Conservation (phyloP, 345 rosid species). For the Gossypium thurberi region DNA sequence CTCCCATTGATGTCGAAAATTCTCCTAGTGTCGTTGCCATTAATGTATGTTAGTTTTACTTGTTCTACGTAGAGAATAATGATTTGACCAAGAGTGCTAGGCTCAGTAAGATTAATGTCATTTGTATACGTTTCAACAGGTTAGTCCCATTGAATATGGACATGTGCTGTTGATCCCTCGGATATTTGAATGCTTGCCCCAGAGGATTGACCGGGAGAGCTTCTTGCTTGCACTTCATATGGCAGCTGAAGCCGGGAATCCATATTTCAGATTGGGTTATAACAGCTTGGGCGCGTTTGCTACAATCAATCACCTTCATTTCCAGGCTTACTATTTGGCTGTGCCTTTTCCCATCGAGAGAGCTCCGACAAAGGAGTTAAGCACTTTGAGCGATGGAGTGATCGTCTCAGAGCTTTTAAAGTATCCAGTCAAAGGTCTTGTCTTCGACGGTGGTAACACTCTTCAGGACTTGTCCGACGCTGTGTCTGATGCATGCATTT, state of each 20-base stretch:
- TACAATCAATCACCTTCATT: constrained; percentile 96
- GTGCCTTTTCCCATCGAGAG: constrained; percentile 82
- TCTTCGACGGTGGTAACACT: constrained; percentile 72
- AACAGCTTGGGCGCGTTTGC: constrained; percentile 98
- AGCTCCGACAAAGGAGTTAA: constrained; percentile 52
- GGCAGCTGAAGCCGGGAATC: constrained; percentile 80
- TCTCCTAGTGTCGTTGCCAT: constrained; percentile 90
- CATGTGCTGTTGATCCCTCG: constrained; percentile 89
- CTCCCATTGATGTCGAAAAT: constrained; percentile 55
- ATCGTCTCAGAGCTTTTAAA: constrained; percentile 57
- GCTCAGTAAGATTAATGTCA: neutral
- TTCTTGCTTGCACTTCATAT: constrained; percentile 75
- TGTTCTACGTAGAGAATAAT: neutral
- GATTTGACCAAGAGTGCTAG: neutral
- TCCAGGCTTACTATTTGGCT: constrained; percentile 91
- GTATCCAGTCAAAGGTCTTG: constrained; percentile 81
- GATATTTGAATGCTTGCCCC: constrained; percentile 80
- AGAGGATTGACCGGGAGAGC: constrained; percentile 84
- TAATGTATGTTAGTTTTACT: constrained; percentile 41
- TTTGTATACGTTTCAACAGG: constrained; percentile 36
- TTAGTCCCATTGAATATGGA: constrained; percentile 96
- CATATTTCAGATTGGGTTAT: constrained; percentile 81
- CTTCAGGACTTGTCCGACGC: constrained; percentile 43
- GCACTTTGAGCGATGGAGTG: constrained; percentile 41
- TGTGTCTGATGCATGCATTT: constrained; percentile 68